Base-by-base conservation (phyloP, 2,329 filamentous ascomycete species). In the Pseudogymnoascus sp. region DNA sequence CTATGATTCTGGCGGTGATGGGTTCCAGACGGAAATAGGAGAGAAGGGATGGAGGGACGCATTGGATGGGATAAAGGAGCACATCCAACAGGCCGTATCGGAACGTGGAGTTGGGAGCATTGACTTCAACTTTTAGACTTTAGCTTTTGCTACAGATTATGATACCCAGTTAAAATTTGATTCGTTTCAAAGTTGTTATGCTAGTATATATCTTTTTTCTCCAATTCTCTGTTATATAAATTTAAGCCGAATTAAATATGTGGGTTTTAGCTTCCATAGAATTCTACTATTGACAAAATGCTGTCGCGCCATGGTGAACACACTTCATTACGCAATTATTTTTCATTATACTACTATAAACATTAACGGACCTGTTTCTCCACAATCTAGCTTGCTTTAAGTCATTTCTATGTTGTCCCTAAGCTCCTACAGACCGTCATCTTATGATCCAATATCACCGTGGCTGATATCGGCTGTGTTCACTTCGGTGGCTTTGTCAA, bases 71-170 rank as follows among this genome's bases (percentile, higher is more conserved):
- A 75, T 84, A 52, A 82, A 82, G 70, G 70, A 69, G 2, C 76
- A 77, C 18, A 80, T 88, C 21, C 83, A 87, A 69, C 71, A 71
- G 18, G 86, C 85, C 5, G 79, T 88, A 23, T 71, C 69, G 67
- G 73, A 81, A 59, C 77, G 86, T 64, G 87, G 86, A 0, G 71
- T 89, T 64, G 83, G 80, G 16, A 74, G 74, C 9, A 76, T 88
- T 73, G 78, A 80, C 62, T 77, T 86, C 64, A 79, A 67, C 58
- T 55, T 55, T 33, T 55, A 55, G 28, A 55, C 28, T 35, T 25
- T 14, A 21, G 5, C n/a, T 18, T 33, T 18, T 55, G 49, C 9
- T 33, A 55, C 49, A 18, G 5, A 18, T 25, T 55, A 35, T 55
- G 49, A 55, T 55, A 55, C 49, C 49, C 49, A 35, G 7, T 55